Base-by-base conservation (phyloP, 441 rosid genomes). In the Jatropha podagrica region DNA sequence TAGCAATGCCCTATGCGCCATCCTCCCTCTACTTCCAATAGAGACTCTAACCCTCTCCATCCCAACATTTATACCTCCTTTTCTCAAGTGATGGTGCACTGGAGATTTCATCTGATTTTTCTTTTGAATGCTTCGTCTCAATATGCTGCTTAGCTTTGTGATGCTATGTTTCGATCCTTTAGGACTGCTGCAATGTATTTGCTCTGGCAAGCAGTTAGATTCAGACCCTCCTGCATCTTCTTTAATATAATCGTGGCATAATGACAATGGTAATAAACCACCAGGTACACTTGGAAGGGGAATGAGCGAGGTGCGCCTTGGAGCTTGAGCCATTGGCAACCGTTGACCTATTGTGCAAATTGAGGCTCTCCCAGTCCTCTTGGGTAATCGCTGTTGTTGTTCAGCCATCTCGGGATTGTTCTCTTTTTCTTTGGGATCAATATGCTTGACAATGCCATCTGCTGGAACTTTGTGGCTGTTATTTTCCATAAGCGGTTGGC, bases 11-110 rank as follows among this genome's bases (percentile, higher is more conserved):
- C 93, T 84, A 4, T 87, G 88, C 42, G 85, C 92, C 80, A 82
- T 79, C 86, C 86, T 88, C 75, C 96, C 97, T 83, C 97, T 77
- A 80, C 88, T 92, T 77, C 99, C 98, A 23, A 96, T 92, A 0
- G 97, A 96, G 23, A 96, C 83, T 76, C 97, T 82, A 66, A 94
- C 92, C 81, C 80, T 92, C 86, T 94, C 97, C 92, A 81, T 88
- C 1, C 99, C 94, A 2, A 93, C 97, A 78, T 88, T 93, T 72
- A 96, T 89, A 7, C 94, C 94, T 40, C 85, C 91, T 83, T 88
- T 88, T 83, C 97, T 86, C 69, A 84, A 40, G 18, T 91, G 93
- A 73, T 89, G 94, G 79, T 85, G 93, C 86, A 89, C 77, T 46
- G 90, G 89, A 15, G 89, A 81, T 80, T 85, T 93, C 75, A 65